phyloP scores from a whole-genome alignment of 2,329 filamentous ascomycete species.

The Penicillium sclerotigenum region DNA sequence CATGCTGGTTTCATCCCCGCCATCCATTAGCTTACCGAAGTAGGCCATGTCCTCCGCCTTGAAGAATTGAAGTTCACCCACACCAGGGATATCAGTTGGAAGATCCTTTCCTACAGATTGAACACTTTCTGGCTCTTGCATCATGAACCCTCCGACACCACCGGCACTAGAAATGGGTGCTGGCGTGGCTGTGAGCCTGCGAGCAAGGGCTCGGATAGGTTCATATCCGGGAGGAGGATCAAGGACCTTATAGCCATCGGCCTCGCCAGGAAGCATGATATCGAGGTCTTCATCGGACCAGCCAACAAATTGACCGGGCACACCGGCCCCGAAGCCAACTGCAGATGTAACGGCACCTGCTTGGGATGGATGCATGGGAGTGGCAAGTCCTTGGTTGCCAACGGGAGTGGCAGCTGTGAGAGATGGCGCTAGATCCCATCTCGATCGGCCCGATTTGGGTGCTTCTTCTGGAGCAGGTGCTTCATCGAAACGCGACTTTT shows the following conservation, averaged over 20 bases:
- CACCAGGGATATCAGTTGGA: slow-evolving; percentile 91
- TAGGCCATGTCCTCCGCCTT: slow-evolving; percentile 99
- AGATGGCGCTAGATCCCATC: slow-evolving; percentile 87
- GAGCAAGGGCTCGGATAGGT: slow-evolving; percentile 71
- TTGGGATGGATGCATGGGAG: slow-evolving; percentile 71
- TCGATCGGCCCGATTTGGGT: slow-evolving; percentile 68
- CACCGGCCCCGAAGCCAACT: slow-evolving; percentile 69
- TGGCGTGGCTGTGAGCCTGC: slow-evolving; percentile 71
- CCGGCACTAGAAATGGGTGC: slow-evolving; percentile 60
- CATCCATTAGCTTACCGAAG: slow-evolving; percentile 95
- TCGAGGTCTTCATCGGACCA: slow-evolving; percentile 94
- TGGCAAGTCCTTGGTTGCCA: slow-evolving; percentile 69
- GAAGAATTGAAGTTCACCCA: slow-evolving; percentile 95
- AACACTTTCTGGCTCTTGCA: slow-evolving; percentile 88
- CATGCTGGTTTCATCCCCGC: slow-evolving; percentile 84
- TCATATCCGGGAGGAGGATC: slow-evolving; percentile 90
- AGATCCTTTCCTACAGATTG: slow-evolving; percentile 83
- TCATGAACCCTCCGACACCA: slow-evolving; percentile 79
- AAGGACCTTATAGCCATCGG: slow-evolving; percentile 77
- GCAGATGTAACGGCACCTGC: slow-evolving; percentile 51
- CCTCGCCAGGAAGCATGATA: slow-evolving; percentile 77
- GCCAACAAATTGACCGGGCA: slow-evolving; percentile 72
- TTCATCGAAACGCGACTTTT: slow-evolving; percentile 69
- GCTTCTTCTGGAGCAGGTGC: slow-evolving; percentile 59
- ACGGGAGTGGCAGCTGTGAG: slow-evolving; percentile 66